Percentiles rank a stretch among this genome's conserved stretches.
Evolutionary conservation across 306 rosid genomes (phyloP).

Genomic region (Coriaria nepalensis): DNA sequence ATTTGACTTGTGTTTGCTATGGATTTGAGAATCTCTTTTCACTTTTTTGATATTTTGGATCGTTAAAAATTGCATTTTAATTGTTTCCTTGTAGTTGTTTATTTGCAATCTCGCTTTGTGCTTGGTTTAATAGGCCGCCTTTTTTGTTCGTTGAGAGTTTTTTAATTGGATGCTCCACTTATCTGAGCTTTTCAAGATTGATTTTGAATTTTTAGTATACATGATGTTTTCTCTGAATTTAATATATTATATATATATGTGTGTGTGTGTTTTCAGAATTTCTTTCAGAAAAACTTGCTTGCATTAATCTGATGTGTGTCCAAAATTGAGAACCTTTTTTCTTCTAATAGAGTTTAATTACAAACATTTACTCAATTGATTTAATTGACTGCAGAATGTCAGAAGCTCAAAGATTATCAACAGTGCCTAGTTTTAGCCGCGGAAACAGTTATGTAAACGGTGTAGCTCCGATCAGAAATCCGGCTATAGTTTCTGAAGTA

Average conservation of each 20-base stretch:
- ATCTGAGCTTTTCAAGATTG: no score
- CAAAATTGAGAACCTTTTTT: background rate
- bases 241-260: no score
- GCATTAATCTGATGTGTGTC: background rate
- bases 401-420: conserved; percentile 36
- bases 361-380: conserved; percentile 1
- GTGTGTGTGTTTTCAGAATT: no score
- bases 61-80: background rate
- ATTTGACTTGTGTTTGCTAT: conserved; percentile 6
- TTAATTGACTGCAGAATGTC: conserved; percentile 30
- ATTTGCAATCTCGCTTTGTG: background rate
- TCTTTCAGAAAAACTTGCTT: no score
- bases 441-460: conserved; percentile 52
- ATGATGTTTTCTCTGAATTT: no score
- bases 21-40: conserved; percentile 14
- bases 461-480: conserved; percentile 37
- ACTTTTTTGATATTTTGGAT: conserved; percentile 3
- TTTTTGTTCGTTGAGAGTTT: background rate
- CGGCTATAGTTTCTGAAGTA: conserved; percentile 57
- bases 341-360: background rate
- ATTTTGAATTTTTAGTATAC: no score
- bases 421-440: conserved; percentile 34
- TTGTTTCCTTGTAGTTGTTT: background rate
- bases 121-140: no score
- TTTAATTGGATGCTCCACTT: no score